Conservation (phyloP, 176 grass and related monocot species). For the Carex littledalei region DNA sequence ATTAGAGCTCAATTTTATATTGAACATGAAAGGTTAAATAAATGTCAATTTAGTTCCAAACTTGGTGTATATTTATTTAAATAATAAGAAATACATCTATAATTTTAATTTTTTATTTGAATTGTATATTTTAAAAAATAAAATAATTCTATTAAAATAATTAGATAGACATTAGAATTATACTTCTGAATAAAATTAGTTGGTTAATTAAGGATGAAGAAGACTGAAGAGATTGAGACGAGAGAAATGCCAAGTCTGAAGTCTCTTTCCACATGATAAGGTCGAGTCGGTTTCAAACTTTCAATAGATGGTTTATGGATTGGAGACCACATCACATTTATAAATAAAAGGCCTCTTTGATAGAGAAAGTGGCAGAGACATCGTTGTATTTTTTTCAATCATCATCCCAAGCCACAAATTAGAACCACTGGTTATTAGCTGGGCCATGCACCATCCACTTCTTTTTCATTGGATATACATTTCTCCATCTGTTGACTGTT, state of each 20-base stretch:
- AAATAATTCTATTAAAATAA: too few relatives aligned
- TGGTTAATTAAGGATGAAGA: background rate
- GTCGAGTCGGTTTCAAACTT: background rate
- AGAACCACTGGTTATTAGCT: background rate
- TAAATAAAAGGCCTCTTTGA: slow-evolving; percentile 10
- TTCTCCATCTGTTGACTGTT: background rate
- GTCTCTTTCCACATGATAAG: slow-evolving; percentile 12
- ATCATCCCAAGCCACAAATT: background rate
- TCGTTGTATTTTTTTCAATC: background rate
- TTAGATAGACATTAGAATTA: too few relatives aligned
- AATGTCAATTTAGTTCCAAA: too few relatives aligned
- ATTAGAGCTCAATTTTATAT: too few relatives aligned
- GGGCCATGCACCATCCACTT: background rate
- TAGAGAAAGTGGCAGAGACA: background rate
- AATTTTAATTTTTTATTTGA: too few relatives aligned
- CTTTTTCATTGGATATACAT: background rate
- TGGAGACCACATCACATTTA: slow-evolving; percentile 6
- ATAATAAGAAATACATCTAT: too few relatives aligned
- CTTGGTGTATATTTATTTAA: too few relatives aligned
- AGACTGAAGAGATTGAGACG: background rate
- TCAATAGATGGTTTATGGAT: background rate
- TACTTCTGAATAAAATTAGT: background rate
- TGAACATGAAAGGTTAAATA: too few relatives aligned
- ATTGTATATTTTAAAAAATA: too few relatives aligned
- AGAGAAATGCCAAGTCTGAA: slow-evolving; percentile 3